Evolutionary conservation across 2,329 filamentous ascomycete species (phyloP), one percentile per base, ranked within the genome.

Genomic region (Fusarium agapanthi): DNA sequence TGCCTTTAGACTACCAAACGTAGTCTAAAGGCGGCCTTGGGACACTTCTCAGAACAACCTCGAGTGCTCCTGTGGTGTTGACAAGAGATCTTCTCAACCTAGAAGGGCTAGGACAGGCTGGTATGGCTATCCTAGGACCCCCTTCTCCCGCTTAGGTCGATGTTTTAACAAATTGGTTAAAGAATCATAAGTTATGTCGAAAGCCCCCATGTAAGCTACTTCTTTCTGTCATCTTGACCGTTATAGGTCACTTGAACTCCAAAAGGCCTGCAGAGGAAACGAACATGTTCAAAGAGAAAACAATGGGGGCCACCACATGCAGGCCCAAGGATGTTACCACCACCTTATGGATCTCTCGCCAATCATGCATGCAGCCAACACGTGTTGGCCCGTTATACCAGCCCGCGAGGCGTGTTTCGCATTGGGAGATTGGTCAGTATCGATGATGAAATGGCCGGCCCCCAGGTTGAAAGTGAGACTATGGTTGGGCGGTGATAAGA

Each of bases 311-410:
- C 69, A 13, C 26, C 45, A 15, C 37, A 38, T 34, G 30, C 40
- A 22, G 53, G 34, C 30, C 45, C 22, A 34, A 45, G 43, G 57
- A 26, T 63, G 41, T 43, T 32, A 43, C 48, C 71, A 64, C 65
- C 72, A 70, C 53, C 54, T 56, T 30, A 10, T 6, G 11, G 7
- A 34, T n/a, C 4, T 45, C 55, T 59, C 61, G 7, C 73, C 71
- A 76, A 77, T 76, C 66, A 74, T 20, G 11, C 38, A 28, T 44
- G 35, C 48, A 47, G 37, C 43, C 48, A 28, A 22, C 47, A 37
- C 34, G 34, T 41, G 54, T 51, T 58, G 64, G 55, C 68, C 69
- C 40, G 16, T 54, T 67, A 26, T 53, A 24, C 24, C 41, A 48
- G 35, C 57, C 54, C 61, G 41, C 50, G 44, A 75, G 69, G 69